Evolutionary conservation across 1,284 basidiomycete genomes (phyloP).

Genomic region (Tranzscheliella williamsii): DNA sequence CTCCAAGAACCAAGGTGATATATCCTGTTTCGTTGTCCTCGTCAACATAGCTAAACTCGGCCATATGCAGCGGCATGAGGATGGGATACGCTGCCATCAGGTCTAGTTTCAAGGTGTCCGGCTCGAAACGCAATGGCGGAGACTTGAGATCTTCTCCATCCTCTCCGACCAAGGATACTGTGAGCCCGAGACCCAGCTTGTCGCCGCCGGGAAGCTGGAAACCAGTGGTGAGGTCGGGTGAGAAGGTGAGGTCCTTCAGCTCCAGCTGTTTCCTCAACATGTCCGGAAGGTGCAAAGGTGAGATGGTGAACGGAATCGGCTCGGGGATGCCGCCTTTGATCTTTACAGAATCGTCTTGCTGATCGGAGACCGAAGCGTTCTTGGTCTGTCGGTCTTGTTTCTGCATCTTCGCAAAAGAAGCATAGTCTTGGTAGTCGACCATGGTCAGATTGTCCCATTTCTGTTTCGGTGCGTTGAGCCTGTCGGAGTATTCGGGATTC

Average conservation of each 20-base stretch:
- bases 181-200: conserved; percentile 12
- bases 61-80: conserved; percentile 35
- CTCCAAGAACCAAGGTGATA: conserved; percentile 26
- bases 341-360: conserved; percentile 1
- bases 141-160: conserved; percentile 14
- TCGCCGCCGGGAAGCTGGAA: conserved; percentile 13
- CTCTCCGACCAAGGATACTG: conserved; percentile 10
- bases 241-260: conserved; percentile 17
- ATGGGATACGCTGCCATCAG: conserved; percentile 35
- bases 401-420: conserved; percentile 10
- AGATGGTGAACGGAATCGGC: conserved; percentile 30
- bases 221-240: conserved; percentile 13
- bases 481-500: conserved; percentile 2
- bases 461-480: background rate
- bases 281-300: conserved; percentile 32
- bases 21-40: conserved; percentile 3
- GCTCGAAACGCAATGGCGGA: conserved; percentile 22
- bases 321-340: conserved; percentile 32
- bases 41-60: conserved; percentile 20
- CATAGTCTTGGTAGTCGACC: conserved; percentile 32
- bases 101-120: conserved; percentile 26
- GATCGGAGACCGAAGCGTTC: too few species aligned
- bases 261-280: conserved; percentile 22
- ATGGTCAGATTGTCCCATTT: conserved; percentile 19
- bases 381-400: too few species aligned